Evolutionary conservation across 208 protist species (phyloP), one percentile per base, ranked within the genome.

Genomic region (Naegleria gruberi): DNA sequence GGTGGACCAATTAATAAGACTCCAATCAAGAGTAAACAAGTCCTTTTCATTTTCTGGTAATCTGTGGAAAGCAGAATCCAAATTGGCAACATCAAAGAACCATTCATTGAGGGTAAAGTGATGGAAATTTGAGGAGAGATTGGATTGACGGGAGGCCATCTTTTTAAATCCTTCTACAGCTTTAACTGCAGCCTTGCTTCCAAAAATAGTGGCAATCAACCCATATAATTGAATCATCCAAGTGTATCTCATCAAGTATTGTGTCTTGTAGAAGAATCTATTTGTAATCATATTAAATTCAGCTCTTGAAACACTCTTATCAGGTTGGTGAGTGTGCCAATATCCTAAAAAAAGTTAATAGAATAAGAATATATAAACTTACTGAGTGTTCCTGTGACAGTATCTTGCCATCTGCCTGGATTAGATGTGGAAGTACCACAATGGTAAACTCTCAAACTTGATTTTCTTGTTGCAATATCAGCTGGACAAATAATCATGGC

Each of bases 401-500:
- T 42, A 3, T 42, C n/a, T 37, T 34, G 2, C 83, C 83, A 87
- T 42, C 1, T 34, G 2, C 7, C 26, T 57, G 83, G 83, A 47
- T 57, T 87, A 34, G 19, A 4, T 2, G 10, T 26, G 17, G 8
- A n/a, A 26, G 44, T 65, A 65, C 83, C 83, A 87, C 37, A 2
- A 57, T 87, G 83, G 34, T 86, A 86, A 7, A 51, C 43, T 37
- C 43, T 57, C 40, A 65, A 26, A 6, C 41, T 55, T 4, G 12
- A 30, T 40, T 83, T 44, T 26, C 37, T 40, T 81, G 45, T 41
- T n/a, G 23, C 26, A 4, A 57, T 44, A 92, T 97, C 96, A 23
- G 37, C 87, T 40, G 65, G 41, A 82, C 89, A 82, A 44, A 55
- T 8, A 90, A 96, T 89, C 44, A 97, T 94, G 1, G 93, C 89